Percentiles rank a stretch among this genome's conserved stretches.
Evolutionary conservation across 495 filamentous ascomycete species (phyloP).

Genomic region (Evernia prunastri): DNA sequence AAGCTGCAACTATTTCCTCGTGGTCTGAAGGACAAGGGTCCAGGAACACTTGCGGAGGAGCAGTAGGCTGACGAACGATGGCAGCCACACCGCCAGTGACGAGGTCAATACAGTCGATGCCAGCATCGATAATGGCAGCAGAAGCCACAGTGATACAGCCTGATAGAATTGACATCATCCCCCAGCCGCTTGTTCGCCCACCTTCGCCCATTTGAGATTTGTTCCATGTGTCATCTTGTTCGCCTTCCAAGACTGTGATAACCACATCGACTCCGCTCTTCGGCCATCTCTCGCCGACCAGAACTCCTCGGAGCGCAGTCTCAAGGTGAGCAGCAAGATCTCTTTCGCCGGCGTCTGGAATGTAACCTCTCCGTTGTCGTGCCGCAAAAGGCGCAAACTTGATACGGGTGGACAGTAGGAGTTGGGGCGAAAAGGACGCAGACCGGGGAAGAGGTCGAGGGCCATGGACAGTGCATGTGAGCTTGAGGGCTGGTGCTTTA

Average conservation of each 20-base stretch:
- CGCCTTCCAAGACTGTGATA: slow-evolving; percentile 86
- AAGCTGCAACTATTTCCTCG: slow-evolving; percentile 66
- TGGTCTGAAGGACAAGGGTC: slow-evolving; percentile 83
- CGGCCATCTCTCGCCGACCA: slow-evolving; percentile 90
- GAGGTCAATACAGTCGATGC: slow-evolving; percentile 91
- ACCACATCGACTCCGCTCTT: slow-evolving; percentile 93
- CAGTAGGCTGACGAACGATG: slow-evolving; percentile 43
- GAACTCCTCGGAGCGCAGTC: slow-evolving; percentile 77
- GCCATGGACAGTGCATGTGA: slow-evolving; percentile 87
- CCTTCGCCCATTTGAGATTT: slow-evolving; percentile 23
- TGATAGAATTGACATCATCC: slow-evolving; percentile 83
- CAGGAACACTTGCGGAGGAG: slow-evolving; percentile 51
- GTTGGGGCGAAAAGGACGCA: slow-evolving; percentile 80
- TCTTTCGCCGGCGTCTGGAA: slow-evolving; percentile 77
- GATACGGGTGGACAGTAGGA: slow-evolving; percentile 83
- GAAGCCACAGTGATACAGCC: slow-evolving; percentile 91
- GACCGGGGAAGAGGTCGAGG: slow-evolving; percentile 85
- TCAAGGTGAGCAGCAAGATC: slow-evolving; percentile 89
- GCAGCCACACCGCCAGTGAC: slow-evolving; percentile 87
- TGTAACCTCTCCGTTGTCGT: slow-evolving; percentile 71
- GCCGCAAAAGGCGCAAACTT: slow-evolving; percentile 96
- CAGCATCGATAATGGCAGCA: slow-evolving; percentile 91
- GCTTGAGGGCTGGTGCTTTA: slow-evolving; percentile 64
- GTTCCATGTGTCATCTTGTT: slow-evolving; percentile 62
- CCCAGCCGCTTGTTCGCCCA: slow-evolving; percentile 44